A percentile compares a stretch with the other conserved stretches of the same genome.
Conservation (phyloP, 2,329 filamentous ascomycete genomes). For the Monosporascus sp. region DNA sequence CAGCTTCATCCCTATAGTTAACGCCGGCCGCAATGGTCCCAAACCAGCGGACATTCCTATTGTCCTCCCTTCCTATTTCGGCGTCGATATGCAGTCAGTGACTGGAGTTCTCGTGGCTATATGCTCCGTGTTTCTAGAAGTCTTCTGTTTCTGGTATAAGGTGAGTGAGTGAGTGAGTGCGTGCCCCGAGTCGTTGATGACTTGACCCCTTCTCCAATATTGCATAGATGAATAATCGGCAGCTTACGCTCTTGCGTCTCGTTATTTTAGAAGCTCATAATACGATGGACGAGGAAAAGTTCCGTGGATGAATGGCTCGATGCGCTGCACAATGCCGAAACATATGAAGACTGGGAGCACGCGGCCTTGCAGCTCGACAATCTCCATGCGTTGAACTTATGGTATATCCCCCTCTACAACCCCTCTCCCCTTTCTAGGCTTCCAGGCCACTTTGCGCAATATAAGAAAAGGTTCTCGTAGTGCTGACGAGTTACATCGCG, state of each 20-base stretch:
- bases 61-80: background rate
- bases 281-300: constrained; percentile 62
- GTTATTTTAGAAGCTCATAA: constrained; percentile 54
- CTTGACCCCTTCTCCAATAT: too few relatives aligned
- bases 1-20: too few relatives aligned
- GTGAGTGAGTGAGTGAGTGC: constrained; percentile 29
- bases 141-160: constrained; percentile 56
- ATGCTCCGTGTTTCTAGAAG: constrained; percentile 55
- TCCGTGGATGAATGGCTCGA: constrained; percentile 61
- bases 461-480: background rate
- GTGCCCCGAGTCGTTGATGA: too few relatives aligned
- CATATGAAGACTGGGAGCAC: constrained; percentile 82
- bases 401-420: constrained; percentile 40
- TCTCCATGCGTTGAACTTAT: constrained; percentile 72
- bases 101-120: constrained; percentile 37
- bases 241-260: constrained; percentile 8
- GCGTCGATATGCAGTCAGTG: constrained; percentile 18
- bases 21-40: too few relatives aligned
- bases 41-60: too few relatives aligned
- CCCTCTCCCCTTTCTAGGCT: too few relatives aligned
- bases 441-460: background rate
- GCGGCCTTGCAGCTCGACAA: constrained; percentile 81
- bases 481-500: constrained; percentile 5
- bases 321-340: constrained; percentile 57
- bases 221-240: too few relatives aligned